phyloP scores from a whole-genome alignment of 208 protist species.

The Entamoeba histolytica region DNA sequence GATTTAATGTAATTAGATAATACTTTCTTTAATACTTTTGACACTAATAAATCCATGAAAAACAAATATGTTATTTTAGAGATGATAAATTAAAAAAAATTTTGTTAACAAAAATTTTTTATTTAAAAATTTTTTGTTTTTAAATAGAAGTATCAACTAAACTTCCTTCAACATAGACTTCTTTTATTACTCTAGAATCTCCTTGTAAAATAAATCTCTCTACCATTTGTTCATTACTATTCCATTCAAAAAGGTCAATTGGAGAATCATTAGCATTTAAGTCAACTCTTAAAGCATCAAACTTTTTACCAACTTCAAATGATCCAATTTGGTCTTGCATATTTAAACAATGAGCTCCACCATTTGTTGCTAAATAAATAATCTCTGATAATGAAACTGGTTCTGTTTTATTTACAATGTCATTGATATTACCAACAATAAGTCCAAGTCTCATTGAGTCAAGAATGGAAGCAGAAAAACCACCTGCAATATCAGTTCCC shows the following conservation, averaged over 20 bases:
- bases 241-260: slow-evolving; percentile 37
- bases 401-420: slow-evolving; percentile 11
- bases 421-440: slow-evolving; percentile 40
- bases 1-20: not conserved
- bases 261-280: slow-evolving; percentile 31
- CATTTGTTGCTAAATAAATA: slow-evolving; percentile 59
- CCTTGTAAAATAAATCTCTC: slow-evolving; percentile 40
- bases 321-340: slow-evolving; percentile 50
- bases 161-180: not conserved
- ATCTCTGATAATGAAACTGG: slow-evolving; percentile 42
- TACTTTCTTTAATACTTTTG: not conserved
- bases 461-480: slow-evolving; percentile 53
- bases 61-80: too few relatives aligned
- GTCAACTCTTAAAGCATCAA: slow-evolving; percentile 59
- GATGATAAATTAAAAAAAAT: too few relatives aligned
- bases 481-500: slow-evolving; percentile 69
- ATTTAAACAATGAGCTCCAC: slow-evolving; percentile 53
- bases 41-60: not conserved
- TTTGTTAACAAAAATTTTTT: too few relatives aligned
- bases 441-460: slow-evolving; percentile 51
- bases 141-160: not conserved
- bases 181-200: slow-evolving; percentile 8
- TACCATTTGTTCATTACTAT: slow-evolving; percentile 27
- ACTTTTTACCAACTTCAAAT: slow-evolving; percentile 53
- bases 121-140: too few relatives aligned